phyloP scores from a whole-genome alignment of 2,329 filamentous ascomycete genomes.

The Colletotrichum lentis region DNA sequence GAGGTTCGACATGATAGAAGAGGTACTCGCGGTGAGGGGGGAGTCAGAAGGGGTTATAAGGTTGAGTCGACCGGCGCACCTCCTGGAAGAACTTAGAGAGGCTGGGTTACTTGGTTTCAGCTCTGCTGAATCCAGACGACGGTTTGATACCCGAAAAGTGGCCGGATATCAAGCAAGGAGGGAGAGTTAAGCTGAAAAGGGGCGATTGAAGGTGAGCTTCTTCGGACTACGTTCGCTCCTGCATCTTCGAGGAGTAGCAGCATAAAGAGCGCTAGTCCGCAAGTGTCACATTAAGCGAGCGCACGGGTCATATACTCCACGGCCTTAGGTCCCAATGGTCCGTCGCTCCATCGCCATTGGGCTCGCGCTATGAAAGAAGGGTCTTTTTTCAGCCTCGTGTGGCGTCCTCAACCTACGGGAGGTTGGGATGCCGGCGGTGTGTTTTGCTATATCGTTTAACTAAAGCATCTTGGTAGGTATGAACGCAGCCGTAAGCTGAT shows the following conservation, averaged over 20 bases:
- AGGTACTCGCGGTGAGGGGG: slow-evolving; percentile 35
- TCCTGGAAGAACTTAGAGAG: slow-evolving; percentile 28
- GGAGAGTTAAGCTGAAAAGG: slow-evolving; percentile 37
- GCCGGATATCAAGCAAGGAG: slow-evolving; percentile 36
- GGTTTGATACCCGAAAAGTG: slow-evolving; percentile 35
- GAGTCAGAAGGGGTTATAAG: slow-evolving; percentile 40
- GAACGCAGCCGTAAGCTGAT: no score
- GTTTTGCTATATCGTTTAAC: slow-evolving; percentile 7
- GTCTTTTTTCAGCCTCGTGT: slow-evolving; percentile 35
- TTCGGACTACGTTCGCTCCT: slow-evolving; percentile 38
- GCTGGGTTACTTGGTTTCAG: slow-evolving; percentile 29
- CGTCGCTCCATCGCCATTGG: slow-evolving; percentile 32
- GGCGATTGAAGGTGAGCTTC: slow-evolving; percentile 39
- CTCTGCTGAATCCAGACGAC: slow-evolving; percentile 27
- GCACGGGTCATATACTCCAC: slow-evolving; percentile 33
- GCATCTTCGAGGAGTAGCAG: slow-evolving; percentile 37
- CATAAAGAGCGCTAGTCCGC: slow-evolving; percentile 36
- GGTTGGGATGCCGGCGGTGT: slow-evolving; percentile 18
- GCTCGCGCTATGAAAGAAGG: slow-evolving; percentile 24
- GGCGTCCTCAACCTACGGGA: slow-evolving; percentile 1
- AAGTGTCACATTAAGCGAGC: slow-evolving; percentile 36
- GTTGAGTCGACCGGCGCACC: slow-evolving; percentile 26
- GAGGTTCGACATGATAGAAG: slow-evolving; percentile 63
- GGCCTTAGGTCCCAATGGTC: slow-evolving; percentile 27
- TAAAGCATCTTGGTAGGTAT: neutral